Conservation (phyloP, 345 rosid genomes). For the Hibiscus trionum region DNA sequence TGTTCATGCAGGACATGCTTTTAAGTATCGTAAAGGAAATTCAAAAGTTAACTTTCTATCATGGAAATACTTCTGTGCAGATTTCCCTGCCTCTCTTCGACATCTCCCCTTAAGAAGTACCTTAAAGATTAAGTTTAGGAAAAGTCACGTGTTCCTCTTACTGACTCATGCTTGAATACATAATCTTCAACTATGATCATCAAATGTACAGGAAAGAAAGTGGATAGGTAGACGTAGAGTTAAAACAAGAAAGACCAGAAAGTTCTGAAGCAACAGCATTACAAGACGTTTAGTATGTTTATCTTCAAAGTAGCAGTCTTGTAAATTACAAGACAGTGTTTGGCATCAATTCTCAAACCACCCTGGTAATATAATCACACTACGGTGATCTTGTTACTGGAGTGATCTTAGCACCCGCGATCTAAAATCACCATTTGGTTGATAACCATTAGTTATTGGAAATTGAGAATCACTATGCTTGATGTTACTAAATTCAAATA, state of each 20-base stretch:
- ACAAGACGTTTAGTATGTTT: not conserved
- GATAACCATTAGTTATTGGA: not conserved
- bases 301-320: not conserved
- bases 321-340: not conserved
- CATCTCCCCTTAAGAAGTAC: not conserved
- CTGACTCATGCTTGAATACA: not conserved
- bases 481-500: not conserved
- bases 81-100: not conserved
- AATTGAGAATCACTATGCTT: not conserved
- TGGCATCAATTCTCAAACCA: not conserved
- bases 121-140: not conserved
- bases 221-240: not conserved
- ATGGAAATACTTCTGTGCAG: not conserved
- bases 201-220: not conserved
- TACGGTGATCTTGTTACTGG: not conserved
- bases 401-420: not conserved
- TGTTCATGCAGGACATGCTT: not conserved
- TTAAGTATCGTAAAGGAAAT: not conserved
- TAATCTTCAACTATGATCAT: not conserved
- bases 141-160: not conserved
- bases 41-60: not conserved
- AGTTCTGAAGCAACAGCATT: not conserved
- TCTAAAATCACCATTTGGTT: not conserved
- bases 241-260: not conserved
- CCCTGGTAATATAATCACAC: not conserved